phyloP scores from a whole-genome alignment of 768 basidiomycete species.

The Trametes villosa region DNA sequence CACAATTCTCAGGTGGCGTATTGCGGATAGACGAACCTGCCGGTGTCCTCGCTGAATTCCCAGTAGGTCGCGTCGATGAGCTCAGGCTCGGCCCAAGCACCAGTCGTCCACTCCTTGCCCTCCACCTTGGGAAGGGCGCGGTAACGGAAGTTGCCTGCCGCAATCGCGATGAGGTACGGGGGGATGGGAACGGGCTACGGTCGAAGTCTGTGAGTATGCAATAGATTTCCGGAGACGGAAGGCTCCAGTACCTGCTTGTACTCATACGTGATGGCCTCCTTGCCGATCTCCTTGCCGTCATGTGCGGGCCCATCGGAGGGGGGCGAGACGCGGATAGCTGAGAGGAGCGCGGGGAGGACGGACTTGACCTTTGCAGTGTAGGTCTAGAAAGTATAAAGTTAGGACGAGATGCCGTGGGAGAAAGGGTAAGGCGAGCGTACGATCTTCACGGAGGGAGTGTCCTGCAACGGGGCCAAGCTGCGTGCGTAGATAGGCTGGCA shows the following conservation, averaged over 20 bases:
- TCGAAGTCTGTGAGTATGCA: neutral
- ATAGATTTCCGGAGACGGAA: neutral
- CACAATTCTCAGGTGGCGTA: neutral
- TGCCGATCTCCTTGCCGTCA: constrained; percentile 73
- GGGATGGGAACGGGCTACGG: constrained; percentile 82
- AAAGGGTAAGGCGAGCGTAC: constrained; percentile 43
- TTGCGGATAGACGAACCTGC: constrained; percentile 50
- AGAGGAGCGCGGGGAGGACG: constrained; percentile 84
- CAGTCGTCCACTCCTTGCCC: constrained; percentile 77
- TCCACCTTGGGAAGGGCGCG: constrained; percentile 59
- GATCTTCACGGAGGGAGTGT: constrained; percentile 87
- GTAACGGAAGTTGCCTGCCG: constrained; percentile 82
- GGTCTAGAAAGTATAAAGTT: constrained; percentile 49
- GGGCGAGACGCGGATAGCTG: constrained; percentile 81
- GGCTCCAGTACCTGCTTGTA: constrained; percentile 69
- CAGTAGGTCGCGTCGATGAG: constrained; percentile 75
- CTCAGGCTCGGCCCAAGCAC: constrained; percentile 92
- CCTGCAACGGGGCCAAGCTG: constrained; percentile 80
- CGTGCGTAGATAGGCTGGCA: constrained; percentile 92
- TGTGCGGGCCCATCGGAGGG: constrained; percentile 71
- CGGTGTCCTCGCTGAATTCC: constrained; percentile 90
- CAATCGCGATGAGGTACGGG: constrained; percentile 91
- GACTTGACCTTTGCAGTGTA: constrained; percentile 82
- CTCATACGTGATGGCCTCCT: constrained; percentile 71
- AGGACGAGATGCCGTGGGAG: neutral